phyloP scores from a whole-genome alignment of 441 rosid species.

The Gossypium aridum region DNA sequence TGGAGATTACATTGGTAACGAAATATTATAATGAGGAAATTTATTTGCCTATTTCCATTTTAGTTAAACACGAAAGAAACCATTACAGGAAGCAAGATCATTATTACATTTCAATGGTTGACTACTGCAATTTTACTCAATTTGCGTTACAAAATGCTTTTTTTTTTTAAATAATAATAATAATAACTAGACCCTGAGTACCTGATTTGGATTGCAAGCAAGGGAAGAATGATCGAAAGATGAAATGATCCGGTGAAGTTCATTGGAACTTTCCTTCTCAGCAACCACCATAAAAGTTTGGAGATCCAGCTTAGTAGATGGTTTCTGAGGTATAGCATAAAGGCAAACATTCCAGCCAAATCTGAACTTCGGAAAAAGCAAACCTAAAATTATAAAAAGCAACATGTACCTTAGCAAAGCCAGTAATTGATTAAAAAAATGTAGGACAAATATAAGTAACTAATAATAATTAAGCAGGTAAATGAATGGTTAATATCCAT shows the following conservation, averaged over 20 bases:
- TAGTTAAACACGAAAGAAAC: background rate
- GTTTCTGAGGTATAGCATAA: conserved; percentile 48
- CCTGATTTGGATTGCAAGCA: conserved; percentile 49
- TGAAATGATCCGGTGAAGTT: conserved; percentile 40
- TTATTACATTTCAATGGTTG: background rate
- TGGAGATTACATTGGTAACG: background rate
- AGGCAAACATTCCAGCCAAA: conserved; percentile 75
- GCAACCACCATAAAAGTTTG: conserved; percentile 74
- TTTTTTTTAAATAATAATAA: background rate
- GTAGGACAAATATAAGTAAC: background rate
- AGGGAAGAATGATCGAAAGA: conserved; percentile 37
- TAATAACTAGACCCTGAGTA: conserved; percentile 11
- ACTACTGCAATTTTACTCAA: background rate
- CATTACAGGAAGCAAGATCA: background rate
- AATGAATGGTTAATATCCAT: background rate
- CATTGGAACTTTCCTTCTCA: conserved; percentile 45
- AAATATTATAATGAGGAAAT: background rate
- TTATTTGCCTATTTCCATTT: background rate
- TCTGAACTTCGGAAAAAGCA: conserved; percentile 76
- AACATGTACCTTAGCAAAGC: conserved; percentile 3
- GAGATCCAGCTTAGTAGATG: conserved; percentile 40
- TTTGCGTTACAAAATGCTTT: background rate
- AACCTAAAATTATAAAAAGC: conserved; percentile 34
- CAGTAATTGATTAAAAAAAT: background rate
- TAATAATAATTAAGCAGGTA: conserved; percentile 7